Evolutionary conservation across 768 basidiomycete genomes (phyloP), one percentile per base, ranked within the genome.

Genomic region (Wakefieldia striispora): DNA sequence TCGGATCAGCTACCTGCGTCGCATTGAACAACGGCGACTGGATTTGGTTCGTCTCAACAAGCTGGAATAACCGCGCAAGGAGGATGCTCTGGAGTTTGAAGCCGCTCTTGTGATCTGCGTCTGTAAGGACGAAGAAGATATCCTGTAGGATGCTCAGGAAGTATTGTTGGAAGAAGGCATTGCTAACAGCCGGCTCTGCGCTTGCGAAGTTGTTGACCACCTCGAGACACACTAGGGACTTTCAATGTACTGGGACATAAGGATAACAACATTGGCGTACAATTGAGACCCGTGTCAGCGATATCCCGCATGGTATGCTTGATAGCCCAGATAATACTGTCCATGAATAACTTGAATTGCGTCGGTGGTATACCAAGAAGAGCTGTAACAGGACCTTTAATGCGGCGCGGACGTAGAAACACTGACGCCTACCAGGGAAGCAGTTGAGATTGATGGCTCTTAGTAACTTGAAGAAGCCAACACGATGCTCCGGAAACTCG

Each of bases 281-380:
- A 64, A 61, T 86, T 89, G 51, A 91, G 69, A 37, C 89, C 89
- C 37, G 87, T 90, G 65, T 98, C 95, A 5, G 93, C 91, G 54
- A 99, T 97, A 69, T 98, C 95, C 47, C 95, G 83, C 92, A 97
- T 94, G 14, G 92, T 97, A 73, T 99, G 97, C 70, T 99, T 99
- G 75, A 97, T 95, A n/a, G 94, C 95, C 95, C 97, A 99, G 44
- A 95, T 87, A 56, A 97, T 89, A 52, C 92, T 94, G 69, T 98
- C 95, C 84, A 97, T 97, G 69, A 97, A 89, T 51, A 98, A 74
- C 73, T 97, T 97, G 80, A 98, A 97, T 71, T 97, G 91, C 40
- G 78, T 71, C 10, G 93, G 88, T n/a, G 93, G 91, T 51, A 97
- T 79, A 21, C 81, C 82, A 49, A 95, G 79, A 40, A 97, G 73